Evolutionary conservation across 257 asterid genomes (phyloP).

Genomic region (Scutellaria barbata): DNA sequence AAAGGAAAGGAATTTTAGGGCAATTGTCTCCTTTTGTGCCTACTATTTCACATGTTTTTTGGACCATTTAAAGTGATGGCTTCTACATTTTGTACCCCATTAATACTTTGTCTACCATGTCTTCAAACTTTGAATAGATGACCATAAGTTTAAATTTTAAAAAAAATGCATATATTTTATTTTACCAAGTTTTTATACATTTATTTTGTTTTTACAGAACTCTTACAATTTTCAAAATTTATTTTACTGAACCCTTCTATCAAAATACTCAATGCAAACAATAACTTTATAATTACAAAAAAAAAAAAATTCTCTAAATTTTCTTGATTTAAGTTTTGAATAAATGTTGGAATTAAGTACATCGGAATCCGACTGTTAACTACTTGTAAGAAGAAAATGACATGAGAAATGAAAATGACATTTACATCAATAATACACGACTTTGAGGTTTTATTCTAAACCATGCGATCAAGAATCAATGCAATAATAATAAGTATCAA

Average conservation of each 20-base stretch:
- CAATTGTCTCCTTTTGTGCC: constrained; percentile 19
- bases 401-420: background rate
- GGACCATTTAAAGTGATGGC: constrained; percentile 31
- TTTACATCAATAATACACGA: background rate
- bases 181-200: too few relatives aligned
- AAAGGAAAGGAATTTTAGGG: constrained; percentile 1
- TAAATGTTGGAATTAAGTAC: too few relatives aligned
- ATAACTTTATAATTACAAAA: too few relatives aligned
- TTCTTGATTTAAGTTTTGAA: too few relatives aligned
- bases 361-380: too few relatives aligned
- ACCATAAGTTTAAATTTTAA: background rate
- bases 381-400: background rate
- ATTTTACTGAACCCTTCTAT: too few relatives aligned
- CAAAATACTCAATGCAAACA: too few relatives aligned
- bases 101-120: constrained; percentile 24
- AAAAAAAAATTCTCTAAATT: too few relatives aligned
- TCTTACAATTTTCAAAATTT: too few relatives aligned
- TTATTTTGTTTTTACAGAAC: too few relatives aligned
- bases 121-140: background rate
- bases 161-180: background rate
- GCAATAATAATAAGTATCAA: background rate
- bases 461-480: constrained; percentile 4
- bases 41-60: constrained; percentile 35
- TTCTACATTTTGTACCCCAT: constrained; percentile 27
- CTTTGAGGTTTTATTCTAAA: background rate